Conservation (phyloP, 768 basidiomycete species). For the Termitomyces heimii region DNA sequence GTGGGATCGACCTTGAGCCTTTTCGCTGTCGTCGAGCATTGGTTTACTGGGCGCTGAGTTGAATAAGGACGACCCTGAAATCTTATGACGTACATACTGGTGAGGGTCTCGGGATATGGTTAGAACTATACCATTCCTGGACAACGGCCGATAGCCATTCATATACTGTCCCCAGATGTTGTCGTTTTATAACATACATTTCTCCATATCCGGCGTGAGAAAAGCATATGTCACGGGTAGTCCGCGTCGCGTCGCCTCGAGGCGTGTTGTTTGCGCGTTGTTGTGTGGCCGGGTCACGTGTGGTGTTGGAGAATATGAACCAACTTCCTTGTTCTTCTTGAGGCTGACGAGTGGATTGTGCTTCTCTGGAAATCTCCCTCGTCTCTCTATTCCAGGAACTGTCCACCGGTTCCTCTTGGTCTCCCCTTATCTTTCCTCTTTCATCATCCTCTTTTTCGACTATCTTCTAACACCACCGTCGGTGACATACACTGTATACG, state of each 20-base stretch:
- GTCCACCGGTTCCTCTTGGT: conserved; percentile 12
- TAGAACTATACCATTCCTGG: neutral
- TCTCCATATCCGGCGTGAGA: conserved; percentile 5
- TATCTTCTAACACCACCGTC: conserved; percentile 20
- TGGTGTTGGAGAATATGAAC: conserved; percentile 17
- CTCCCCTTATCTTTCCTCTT: conserved; percentile 23
- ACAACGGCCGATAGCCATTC: neutral
- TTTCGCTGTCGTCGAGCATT: neutral
- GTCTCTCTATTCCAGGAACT: conserved; percentile 12
- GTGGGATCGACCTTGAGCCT: conserved; percentile 23
- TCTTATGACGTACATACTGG: neutral
- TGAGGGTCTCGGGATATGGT: neutral
- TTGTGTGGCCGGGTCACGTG: conserved; percentile 29
- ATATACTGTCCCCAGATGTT: neutral
- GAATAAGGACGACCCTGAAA: neutral
- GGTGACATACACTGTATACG: conserved; percentile 18
- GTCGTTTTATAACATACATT: neutral
- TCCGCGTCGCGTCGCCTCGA: conserved; percentile 22
- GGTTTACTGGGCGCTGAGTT: neutral
- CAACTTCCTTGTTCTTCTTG: conserved; percentile 22
- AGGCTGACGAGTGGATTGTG: conserved; percentile 32
- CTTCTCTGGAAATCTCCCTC: conserved; percentile 19
- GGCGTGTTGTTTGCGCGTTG: conserved; percentile 29
- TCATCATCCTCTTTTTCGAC: conserved; percentile 14
- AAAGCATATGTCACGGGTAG: conserved; percentile 11